Base-by-base conservation (phyloP, 2,329 filamentous ascomycete genomes). In the Arthrobotrys megalospora region DNA sequence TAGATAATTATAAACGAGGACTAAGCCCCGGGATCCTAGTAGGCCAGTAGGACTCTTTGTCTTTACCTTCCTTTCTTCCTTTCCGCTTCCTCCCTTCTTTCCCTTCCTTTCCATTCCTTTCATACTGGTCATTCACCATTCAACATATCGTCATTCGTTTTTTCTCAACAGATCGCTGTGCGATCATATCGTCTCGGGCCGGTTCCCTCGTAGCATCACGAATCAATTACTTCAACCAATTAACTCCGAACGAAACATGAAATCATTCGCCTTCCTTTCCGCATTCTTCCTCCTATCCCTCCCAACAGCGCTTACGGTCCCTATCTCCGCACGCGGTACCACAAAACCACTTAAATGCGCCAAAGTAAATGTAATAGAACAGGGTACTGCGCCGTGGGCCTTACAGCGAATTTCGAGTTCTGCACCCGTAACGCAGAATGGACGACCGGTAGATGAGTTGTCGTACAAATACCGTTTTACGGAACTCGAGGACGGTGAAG, bases 381-480 rank as follows among this genome's bases (percentile, higher is more conserved):
- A 81, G 58, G 38, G 36, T 5, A 78, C 70, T 2, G 80, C 64
- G 8, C 80, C 81, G 3, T 83, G 81, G 81, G 80, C 80, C 8
- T 58, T 84, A 43, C 80, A 81, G 19, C 75, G 83, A 6, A 72
- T 84, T 10, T 83, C 82, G 3, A 82, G 83, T 67, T 75, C 53
- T 6, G 72, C 79, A 0, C 53, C 80, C 0, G 80, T 82, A 14
- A 80, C 82, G 14, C 82, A 82, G 41, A 81, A 81, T 68, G 75
- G 80, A 6, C 82, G 81, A 53, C 81, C 81, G 1, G 16, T 67
- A 0, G 43, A 66, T 5, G 76, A 70, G 11, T 82, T 86, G 64
- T 82, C 85, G 71, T 87, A 82, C 6, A 81, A 69, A 11, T 85
- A 85, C 72, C 76, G 82, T n/a, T 85, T 84, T 21, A 82, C 69